Conservation (phyloP, 1,139 yeast species). For the Pichia sp. region DNA sequence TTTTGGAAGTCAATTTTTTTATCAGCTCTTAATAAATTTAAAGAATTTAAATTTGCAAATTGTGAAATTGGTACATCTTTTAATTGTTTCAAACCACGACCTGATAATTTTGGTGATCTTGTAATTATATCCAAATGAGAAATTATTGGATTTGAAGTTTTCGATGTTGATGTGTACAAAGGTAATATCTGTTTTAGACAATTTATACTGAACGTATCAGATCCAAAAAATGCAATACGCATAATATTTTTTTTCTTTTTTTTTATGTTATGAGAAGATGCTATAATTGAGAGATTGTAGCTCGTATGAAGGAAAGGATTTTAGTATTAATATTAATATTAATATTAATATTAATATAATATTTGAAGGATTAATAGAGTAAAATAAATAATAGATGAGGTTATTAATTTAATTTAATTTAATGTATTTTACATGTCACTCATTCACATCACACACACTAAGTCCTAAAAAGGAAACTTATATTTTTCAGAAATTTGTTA, state of each 20-base stretch:
- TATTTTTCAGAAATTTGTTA: too few species aligned
- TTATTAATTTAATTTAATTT: too few species aligned
- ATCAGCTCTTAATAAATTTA: conserved; percentile 55
- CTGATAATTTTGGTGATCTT: conserved; percentile 63
- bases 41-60: conserved; percentile 30
- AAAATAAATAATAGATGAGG: too few species aligned
- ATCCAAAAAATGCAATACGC: conserved; percentile 56
- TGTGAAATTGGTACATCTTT: conserved; percentile 53
- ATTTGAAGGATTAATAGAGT: too few species aligned
- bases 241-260: conserved; percentile 22
- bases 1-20: conserved; percentile 42
- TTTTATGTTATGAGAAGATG: too few species aligned
- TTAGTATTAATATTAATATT: too few species aligned
- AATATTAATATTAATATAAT: too few species aligned
- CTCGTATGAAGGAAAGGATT: too few species aligned
- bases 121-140: conserved; percentile 56
- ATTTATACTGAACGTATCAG: conserved; percentile 65
- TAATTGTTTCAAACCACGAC: conserved; percentile 47
- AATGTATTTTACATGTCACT: too few species aligned
- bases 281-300: too few species aligned
- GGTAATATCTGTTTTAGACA: conserved; percentile 45
- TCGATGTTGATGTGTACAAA: conserved; percentile 23
- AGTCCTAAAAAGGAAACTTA: too few species aligned
- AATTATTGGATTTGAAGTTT: conserved; percentile 28
- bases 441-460: too few species aligned